Evolutionary conservation across 2,329 filamentous ascomycete species (phyloP).

Genomic region (Pseudomassariella vexata): DNA sequence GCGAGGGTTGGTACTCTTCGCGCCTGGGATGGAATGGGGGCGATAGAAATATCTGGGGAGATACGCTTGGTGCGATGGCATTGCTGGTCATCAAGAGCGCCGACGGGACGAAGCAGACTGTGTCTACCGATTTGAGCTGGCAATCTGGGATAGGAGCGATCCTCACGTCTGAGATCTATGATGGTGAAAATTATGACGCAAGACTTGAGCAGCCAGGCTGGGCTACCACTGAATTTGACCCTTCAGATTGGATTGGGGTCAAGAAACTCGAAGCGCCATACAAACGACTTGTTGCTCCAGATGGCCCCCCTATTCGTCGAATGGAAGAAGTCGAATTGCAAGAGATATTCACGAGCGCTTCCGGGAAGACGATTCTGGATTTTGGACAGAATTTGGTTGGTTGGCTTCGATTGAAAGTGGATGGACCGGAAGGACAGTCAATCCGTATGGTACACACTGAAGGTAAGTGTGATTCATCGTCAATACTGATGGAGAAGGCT

Average conservation of each 20-base stretch:
- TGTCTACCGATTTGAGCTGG: constrained; percentile 27
- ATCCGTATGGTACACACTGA: constrained; percentile 47
- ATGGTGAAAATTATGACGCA: constrained; percentile 31
- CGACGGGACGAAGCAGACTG: constrained; percentile 11
- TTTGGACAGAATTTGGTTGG: constrained; percentile 46
- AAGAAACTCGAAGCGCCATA: constrained; percentile 14
- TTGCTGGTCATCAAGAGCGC: constrained; percentile 18
- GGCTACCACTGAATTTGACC: constrained; percentile 32
- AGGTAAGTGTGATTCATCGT: too few relatives aligned
- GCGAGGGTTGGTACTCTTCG: constrained; percentile 46
- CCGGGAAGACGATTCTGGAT: constrained; percentile 42
- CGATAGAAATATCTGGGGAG: constrained; percentile 23
- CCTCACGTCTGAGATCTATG: constrained; percentile 16
- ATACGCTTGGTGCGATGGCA: constrained; percentile 23
- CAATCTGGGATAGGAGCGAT: constrained; percentile 28
- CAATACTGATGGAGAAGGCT: too few relatives aligned
- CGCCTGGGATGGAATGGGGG: constrained; percentile 26
- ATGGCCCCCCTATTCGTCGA: constrained; percentile 25
- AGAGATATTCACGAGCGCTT: constrained; percentile 21
- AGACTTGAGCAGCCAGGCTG: constrained; percentile 13
- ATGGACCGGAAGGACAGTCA: constrained; percentile 26
- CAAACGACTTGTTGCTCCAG: constrained; percentile 20
- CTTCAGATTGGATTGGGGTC: constrained; percentile 21
- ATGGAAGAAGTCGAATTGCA: constrained; percentile 18
- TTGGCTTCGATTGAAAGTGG: constrained; percentile 24